Evolutionary conservation across 2,329 filamentous ascomycete genomes (phyloP).

Genomic region (Immersiporthe knoxdaviesiana): DNA sequence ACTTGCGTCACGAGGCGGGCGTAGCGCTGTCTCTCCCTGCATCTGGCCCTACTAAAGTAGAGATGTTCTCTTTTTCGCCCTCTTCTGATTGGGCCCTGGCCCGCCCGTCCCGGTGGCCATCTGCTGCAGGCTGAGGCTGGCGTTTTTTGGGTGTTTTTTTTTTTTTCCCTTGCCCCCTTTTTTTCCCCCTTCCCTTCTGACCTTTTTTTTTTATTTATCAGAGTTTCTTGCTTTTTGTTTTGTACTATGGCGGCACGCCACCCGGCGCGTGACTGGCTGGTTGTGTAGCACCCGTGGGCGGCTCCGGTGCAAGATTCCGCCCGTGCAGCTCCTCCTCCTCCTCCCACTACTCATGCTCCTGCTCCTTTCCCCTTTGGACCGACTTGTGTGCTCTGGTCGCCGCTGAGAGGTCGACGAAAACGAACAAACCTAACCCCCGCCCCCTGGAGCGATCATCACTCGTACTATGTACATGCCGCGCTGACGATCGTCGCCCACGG

Average conservation of each 20-base stretch:
- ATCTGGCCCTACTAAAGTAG: constrained; percentile 11
- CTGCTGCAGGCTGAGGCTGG: constrained; percentile 17
- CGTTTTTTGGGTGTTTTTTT: too few species aligned
- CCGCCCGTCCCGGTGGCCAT: not conserved
- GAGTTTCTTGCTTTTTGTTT: not conserved
- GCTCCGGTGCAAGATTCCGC: constrained; percentile 10
- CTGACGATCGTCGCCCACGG: not conserved
- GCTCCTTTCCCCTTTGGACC: not conserved
- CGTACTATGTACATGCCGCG: not conserved
- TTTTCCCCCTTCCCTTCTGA: not conserved
- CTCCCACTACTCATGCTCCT: not conserved
- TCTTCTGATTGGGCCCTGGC: not conserved
- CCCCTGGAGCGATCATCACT: constrained; percentile 3
- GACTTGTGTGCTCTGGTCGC: not conserved
- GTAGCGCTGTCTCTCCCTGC: constrained; percentile 12
- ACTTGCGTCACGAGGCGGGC: constrained; percentile 13
- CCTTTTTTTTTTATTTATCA: not conserved
- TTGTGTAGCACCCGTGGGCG: not conserved
- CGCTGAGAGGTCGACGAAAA: not conserved
- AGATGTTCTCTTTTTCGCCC: not conserved
- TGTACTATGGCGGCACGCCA: constrained; percentile 11
- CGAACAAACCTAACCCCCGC: too few species aligned
- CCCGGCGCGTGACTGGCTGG: constrained; percentile 8
- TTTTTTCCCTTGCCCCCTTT: not conserved
- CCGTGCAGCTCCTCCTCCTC: not conserved